These are phyloP conservation scores for Oryza punctata DNA, from an alignment of 176 grass and related monocot genomes.

Conservation along the genomic window DNA sequence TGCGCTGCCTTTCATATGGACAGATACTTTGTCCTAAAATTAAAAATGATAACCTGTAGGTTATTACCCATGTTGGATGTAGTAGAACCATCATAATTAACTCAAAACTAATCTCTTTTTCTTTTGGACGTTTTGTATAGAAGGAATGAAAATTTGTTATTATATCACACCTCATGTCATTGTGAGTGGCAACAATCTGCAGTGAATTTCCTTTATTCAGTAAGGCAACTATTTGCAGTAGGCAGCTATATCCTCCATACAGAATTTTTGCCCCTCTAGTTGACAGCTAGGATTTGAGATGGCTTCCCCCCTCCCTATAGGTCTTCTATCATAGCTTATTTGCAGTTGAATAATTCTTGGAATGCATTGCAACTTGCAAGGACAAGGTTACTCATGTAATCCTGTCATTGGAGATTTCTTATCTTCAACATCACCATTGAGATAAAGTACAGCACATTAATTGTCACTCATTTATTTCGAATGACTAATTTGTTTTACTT, in stretches of 20 bases:
- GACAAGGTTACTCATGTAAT: slow-evolving; percentile 4
- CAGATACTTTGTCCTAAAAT: not conserved
- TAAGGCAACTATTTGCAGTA: not conserved
- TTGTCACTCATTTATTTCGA: slow-evolving; percentile 1
- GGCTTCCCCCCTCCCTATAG: too few species aligned
- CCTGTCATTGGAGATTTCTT: not conserved
- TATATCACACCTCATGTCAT: not conserved
- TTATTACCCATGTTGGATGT: not conserved
- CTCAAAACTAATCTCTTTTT: not conserved
- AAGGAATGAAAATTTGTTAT: not conserved
- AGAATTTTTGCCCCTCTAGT: not conserved
- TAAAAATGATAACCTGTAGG: not conserved
- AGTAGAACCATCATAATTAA: not conserved
- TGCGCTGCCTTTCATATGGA: not conserved
- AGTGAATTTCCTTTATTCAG: not conserved
- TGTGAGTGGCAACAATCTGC: not conserved
- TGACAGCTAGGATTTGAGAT: too few species aligned
- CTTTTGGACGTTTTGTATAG: not conserved
- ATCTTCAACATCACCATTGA: not conserved
- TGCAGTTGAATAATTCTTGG: not conserved
- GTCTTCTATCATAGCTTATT: not conserved
- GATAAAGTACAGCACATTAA: not conserved
- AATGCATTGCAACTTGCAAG: not conserved
- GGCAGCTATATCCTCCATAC: not conserved
- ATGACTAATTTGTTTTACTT: not conserved